Percentiles rank a stretch among this genome's conserved stretches.
These are phyloP conservation scores for Aureobasidium melanogenum DNA, from an alignment of 2,329 filamentous ascomycete genomes.

Conservation along the genomic window DNA sequence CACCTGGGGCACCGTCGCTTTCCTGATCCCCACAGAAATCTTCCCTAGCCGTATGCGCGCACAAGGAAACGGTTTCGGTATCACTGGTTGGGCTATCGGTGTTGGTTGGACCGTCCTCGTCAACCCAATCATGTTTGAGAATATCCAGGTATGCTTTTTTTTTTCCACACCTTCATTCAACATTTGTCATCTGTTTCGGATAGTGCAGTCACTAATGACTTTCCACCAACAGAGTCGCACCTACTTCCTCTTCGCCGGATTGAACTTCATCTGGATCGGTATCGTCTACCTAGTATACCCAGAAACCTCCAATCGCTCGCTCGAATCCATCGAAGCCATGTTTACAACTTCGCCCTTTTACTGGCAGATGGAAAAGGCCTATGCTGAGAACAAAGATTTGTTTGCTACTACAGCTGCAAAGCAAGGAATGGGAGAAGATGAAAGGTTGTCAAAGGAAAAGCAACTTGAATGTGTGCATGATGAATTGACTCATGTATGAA, in stretches of 20 bases:
- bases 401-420: not conserved
- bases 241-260: slow-evolving; percentile 44
- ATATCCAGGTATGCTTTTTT: slow-evolving; percentile 27
- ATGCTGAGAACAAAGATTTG: slow-evolving; percentile 18
- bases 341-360: slow-evolving; percentile 42
- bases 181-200: too few relatives aligned
- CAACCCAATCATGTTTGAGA: slow-evolving; percentile 44
- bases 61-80: slow-evolving; percentile 51
- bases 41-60: slow-evolving; percentile 48
- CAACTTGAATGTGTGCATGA: not conserved
- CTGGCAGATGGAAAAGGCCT: slow-evolving; percentile 38
- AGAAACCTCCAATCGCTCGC: slow-evolving; percentile 37
- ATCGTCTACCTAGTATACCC: slow-evolving; percentile 43
- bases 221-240: slow-evolving; percentile 37
- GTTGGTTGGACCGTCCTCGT: slow-evolving; percentile 47
- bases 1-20: slow-evolving; percentile 42
- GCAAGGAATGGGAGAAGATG: not conserved
- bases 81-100: slow-evolving; percentile 51
- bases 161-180: too few relatives aligned
- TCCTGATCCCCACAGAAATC: slow-evolving; percentile 47
- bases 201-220: too few relatives aligned
- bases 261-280: slow-evolving; percentile 44
- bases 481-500: not conserved
- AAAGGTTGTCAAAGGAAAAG: not conserved
- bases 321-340: slow-evolving; percentile 43